Evolutionary conservation across 768 basidiomycete species (phyloP).

Genomic region (Amanita exitialis): DNA sequence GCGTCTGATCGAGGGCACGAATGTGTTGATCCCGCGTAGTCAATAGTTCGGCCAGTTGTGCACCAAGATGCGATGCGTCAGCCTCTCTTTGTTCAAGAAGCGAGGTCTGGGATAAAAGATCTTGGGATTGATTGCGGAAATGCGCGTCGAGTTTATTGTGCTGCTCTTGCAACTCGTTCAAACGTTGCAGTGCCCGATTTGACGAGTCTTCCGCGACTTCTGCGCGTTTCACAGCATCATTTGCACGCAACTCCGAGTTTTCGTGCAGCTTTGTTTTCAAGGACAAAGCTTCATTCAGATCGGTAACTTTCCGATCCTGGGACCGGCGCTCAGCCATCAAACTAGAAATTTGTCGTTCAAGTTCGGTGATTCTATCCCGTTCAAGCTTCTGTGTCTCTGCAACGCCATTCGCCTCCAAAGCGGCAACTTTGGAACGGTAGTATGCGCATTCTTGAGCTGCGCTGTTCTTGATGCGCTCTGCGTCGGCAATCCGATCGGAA

Average conservation of each 20-base stretch:
- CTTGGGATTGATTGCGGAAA: slow-evolving; percentile 69
- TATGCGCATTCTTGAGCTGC: slow-evolving; percentile 93
- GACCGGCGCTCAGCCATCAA: slow-evolving; percentile 52
- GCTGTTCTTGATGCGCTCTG: slow-evolving; percentile 63
- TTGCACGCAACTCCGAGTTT: slow-evolving; percentile 70
- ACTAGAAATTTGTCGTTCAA: slow-evolving; percentile 61
- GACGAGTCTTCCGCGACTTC: slow-evolving; percentile 66
- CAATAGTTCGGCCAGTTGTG: slow-evolving; percentile 63
- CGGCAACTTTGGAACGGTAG: slow-evolving; percentile 90
- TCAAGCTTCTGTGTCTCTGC: slow-evolving; percentile 63
- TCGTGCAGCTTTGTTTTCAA: slow-evolving; percentile 70
- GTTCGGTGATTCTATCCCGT: slow-evolving; percentile 61
- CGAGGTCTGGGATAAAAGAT: slow-evolving; percentile 64
- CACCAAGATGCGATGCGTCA: slow-evolving; percentile 54
- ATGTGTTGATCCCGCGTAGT: slow-evolving; percentile 76
- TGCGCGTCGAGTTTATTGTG: slow-evolving; percentile 49
- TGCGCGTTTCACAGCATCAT: slow-evolving; percentile 66
- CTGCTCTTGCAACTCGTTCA: slow-evolving; percentile 60
- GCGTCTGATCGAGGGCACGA: slow-evolving; percentile 79
- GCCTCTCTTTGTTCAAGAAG: slow-evolving; percentile 70
- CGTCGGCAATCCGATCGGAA: slow-evolving; percentile 70
- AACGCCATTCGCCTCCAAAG: slow-evolving; percentile 64
- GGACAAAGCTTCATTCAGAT: slow-evolving; percentile 64
- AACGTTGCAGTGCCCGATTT: slow-evolving; percentile 49
- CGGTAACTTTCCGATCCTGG: slow-evolving; percentile 62